Conservation (phyloP, 2,329 filamentous ascomycete genomes). For the Dactylella cylindrospora region DNA sequence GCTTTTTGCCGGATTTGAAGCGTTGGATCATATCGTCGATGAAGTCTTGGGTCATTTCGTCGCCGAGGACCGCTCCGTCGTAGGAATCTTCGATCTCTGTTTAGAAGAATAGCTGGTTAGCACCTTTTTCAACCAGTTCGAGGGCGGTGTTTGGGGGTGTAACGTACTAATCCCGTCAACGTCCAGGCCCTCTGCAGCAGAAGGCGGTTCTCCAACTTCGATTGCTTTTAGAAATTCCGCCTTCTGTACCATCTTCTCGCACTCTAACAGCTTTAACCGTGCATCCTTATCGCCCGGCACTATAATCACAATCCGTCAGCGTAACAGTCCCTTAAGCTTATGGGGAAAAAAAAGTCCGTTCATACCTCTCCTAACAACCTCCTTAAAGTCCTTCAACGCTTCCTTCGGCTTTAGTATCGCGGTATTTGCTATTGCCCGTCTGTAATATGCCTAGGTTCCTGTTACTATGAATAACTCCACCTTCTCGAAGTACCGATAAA, state of each 20-base stretch:
- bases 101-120: constrained; percentile 10
- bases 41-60: constrained; percentile 92
- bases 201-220: constrained; percentile 87
- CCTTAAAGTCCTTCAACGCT: constrained; percentile 87
- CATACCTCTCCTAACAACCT: constrained; percentile 70
- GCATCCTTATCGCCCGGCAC: constrained; percentile 88
- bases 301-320: constrained; percentile 22
- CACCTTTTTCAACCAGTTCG: neutral
- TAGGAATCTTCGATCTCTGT: constrained; percentile 72
- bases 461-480: constrained; percentile 8
- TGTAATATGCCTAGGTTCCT: constrained; percentile 75
- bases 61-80: constrained; percentile 75
- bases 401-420: constrained; percentile 87
- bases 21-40: constrained; percentile 95
- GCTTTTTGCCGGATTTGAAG: constrained; percentile 93
- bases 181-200: constrained; percentile 85
- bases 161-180: constrained; percentile 69
- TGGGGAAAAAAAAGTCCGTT: neutral
- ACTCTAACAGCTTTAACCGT: constrained; percentile 85
- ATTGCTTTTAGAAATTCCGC: constrained; percentile 93
- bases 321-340: neutral
- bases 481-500: neutral
- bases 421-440: constrained; percentile 85
- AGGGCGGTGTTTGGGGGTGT: neutral
- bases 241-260: constrained; percentile 90